Evolutionary conservation across 129 eudicot genomes (phyloP), one percentile per base, ranked within the genome.

Genomic region (Centella asiatica): DNA sequence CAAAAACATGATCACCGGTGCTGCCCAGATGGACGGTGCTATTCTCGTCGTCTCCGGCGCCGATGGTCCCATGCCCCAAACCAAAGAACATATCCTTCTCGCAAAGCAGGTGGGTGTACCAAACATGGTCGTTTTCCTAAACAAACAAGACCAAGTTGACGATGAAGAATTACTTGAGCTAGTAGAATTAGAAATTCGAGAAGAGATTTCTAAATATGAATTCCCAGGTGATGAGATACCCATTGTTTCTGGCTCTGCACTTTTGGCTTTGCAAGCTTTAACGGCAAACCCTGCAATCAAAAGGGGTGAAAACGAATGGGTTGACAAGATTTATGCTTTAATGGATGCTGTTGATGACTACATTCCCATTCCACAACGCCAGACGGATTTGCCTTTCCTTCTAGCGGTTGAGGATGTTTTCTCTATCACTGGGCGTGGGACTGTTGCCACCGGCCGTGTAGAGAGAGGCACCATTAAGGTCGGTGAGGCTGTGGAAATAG

Each of bases 11-110:
- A 85, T 85, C 11, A 85, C 95, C 31, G 95, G 89, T 19, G 95
- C 95, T 12, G 95, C 89, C 27, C 95, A 86, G 67, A 88, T 88
- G 96, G 96, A 88, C 76, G 96, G 96, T 10, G 96, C 94, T 10
- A 88, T 88, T 61, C 77, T 88, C 23, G 96, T 84, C 17, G 84
- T 76, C 25, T 88, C 94, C 51, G 96, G 94, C 37, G 94, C 96
- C 46, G 94, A 88, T 24, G 96, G 96, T 0, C 94, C 96, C 49
- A 88, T 88, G 96, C 96, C 96, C 1, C 93, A 87, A 61, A 87
- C 95, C 4, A 87, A 87, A 28, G 95, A 87, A 51, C 95, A 87
- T 48, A 87, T 88, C 0, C 32, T 88, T 28, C 39, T 88, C 11
- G 96, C 96, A 0, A 84, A 84, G 40, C 96, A 88, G 62, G 95